Base-by-base conservation (phyloP, 2,329 filamentous ascomycete species). In the Pseudogymnoascus sp. region DNA sequence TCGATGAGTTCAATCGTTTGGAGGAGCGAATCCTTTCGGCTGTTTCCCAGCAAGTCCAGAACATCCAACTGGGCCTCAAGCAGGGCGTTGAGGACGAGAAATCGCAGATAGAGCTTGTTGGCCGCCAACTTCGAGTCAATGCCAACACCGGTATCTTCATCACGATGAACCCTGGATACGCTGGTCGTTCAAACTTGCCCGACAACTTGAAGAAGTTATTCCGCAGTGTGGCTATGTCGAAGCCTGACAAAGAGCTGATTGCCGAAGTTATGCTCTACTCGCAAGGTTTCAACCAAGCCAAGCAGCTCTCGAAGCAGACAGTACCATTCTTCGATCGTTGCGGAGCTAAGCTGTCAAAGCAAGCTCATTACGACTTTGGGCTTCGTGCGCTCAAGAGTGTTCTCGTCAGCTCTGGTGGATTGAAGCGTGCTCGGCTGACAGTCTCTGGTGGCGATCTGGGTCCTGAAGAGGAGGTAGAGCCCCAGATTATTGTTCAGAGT, bases 211-310 rank as follows among this genome's bases (percentile, higher is more conserved):
- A 99, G 85, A 99, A 99, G 77, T 81, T 99, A 40, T 99, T 99
- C 85, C 88, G 95, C 72, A 99, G 94, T 71, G 92, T 99, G 59
- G 94, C 94, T 65, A 99, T 99, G 94, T 99, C 94, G 9, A 99
- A 97, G 76, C 94, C 94, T 0, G 95, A 99, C 79, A 99, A 99
- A 76, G 95, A 99, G 75, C 88, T 99, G 62, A 99, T 99, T 76
- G 92, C 94, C 36, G 94, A 99, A 78, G 94, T 99, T 70, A 99
- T 99, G 95, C 85, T 99, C 36, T 99, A 97, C 81, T 99, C 95
- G 0, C 94, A 99, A 75, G 94, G 94, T 71, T 99, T 99, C 81
- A 95, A 90, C 70, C 91, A 96, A 74, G 94, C 94, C 36, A 99
- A 97, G 77, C 80, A 87, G 63, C 81, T 99, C 4, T 96, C 94